Evolutionary conservation across 1,284 basidiomycete genomes (phyloP).

Genomic region (Tylopilus orsonianus): DNA sequence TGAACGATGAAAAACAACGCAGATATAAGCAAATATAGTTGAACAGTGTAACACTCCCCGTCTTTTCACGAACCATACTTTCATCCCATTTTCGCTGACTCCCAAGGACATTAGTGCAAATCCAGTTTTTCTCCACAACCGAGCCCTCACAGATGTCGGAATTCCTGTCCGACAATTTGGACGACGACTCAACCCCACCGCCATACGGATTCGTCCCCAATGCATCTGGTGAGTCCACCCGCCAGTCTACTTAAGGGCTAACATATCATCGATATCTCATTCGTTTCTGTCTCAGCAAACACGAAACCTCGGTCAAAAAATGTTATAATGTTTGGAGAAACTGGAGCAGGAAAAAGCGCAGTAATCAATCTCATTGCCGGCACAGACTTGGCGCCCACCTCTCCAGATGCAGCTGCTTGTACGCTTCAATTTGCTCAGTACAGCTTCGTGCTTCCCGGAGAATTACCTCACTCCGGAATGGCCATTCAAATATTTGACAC

Average conservation of each 20-base stretch:
- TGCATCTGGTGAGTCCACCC: background rate
- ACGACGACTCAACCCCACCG: background rate
- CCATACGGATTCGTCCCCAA: background rate
- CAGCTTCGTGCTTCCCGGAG: background rate
- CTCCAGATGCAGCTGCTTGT: background rate
- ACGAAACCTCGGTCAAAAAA: background rate
- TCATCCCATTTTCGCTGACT: too few species aligned
- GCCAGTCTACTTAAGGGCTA: too few species aligned
- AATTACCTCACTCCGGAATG: background rate
- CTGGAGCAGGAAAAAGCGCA: too few species aligned
- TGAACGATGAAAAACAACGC: too few species aligned
- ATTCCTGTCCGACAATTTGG: background rate
- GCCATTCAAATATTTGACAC: background rate
- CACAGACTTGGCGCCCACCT: background rate
- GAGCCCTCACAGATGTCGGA: background rate
- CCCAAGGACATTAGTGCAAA: background rate
- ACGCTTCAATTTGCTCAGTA: background rate
- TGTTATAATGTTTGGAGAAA: conserved; percentile 3
- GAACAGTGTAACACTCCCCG: too few species aligned
- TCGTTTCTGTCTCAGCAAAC: background rate
- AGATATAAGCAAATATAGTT: too few species aligned
- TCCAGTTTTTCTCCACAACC: too few species aligned
- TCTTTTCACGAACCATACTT: too few species aligned
- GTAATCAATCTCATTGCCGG: background rate
- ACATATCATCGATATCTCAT: too few species aligned